A percentile compares a stretch with the other conserved stretches of the same genome.
phyloP scores from a whole-genome alignment of 2,329 filamentous ascomycete genomes.

The Diplodia scrobiculata region DNA sequence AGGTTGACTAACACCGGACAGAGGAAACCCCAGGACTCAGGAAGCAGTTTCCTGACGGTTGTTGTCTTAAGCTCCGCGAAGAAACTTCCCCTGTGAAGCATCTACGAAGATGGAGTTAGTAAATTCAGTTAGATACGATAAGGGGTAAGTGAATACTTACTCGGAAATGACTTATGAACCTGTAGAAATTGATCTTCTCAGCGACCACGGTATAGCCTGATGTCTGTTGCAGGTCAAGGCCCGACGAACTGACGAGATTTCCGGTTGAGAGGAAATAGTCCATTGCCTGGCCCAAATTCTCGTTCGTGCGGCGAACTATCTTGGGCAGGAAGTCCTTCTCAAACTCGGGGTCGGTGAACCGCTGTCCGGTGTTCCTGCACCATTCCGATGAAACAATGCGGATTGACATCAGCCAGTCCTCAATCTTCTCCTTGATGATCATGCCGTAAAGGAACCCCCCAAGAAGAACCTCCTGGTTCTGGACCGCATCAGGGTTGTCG shows the following conservation, averaged over 20 bases:
- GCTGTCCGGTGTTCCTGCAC: conserved; percentile 54
- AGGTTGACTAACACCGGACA: conserved; percentile 60
- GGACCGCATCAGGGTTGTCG: conserved; percentile 94
- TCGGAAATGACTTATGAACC: conserved; percentile 97
- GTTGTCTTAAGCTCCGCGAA: conserved; percentile 98
- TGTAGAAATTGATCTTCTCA: conserved; percentile 98
- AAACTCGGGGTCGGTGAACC: conserved; percentile 77
- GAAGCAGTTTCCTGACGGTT: conserved; percentile 89
- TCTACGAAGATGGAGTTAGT: too few relatives aligned
- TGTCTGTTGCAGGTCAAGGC: conserved; percentile 89
- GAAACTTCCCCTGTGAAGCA: conserved; percentile 98
- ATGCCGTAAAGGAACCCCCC: conserved; percentile 93
- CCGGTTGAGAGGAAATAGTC: conserved; percentile 97
- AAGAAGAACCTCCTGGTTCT: conserved; percentile 92
- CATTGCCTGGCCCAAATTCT: conserved; percentile 81
- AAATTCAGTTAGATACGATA: too few relatives aligned
- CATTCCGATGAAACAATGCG: conserved; percentile 58
- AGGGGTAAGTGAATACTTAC: background rate
- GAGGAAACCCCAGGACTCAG: conserved; percentile 97
- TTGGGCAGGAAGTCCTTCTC: conserved; percentile 74
- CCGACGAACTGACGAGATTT: conserved; percentile 86
- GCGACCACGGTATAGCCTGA: conserved; percentile 96
- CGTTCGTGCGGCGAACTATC: conserved; percentile 79
- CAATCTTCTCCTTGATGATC: conserved; percentile 91
- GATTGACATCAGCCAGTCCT: conserved; percentile 80